Evolutionary conservation across 1,284 basidiomycete genomes (phyloP), one percentile per base, ranked within the genome.

Genomic region (Boletellus deceptivus): DNA sequence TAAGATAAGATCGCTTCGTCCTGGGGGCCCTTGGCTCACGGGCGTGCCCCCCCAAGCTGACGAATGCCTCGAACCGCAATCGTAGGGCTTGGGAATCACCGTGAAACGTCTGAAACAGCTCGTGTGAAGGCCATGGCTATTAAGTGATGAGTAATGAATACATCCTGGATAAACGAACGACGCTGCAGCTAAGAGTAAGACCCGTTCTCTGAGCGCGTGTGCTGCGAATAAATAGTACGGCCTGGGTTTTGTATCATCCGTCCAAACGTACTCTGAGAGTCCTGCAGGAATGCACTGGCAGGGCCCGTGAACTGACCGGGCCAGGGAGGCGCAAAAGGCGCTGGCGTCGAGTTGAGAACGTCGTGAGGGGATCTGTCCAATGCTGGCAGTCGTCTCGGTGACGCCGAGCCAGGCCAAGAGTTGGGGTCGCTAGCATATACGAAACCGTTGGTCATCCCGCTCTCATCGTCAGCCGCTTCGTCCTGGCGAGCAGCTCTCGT

Each of bases 221-320:
- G 70, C 55, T 78, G 78, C 34, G 79, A 78, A 62, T 82, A 82
- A 56, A 82, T 80, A 29, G 79, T 82, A 58, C 80, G 78, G 47
- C 80, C 79, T 3, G 75, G 71, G 53, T 78, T 77, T 59, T 74
- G 72, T 48, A 57, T 62, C 33, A 64, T 55, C 51, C 67, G 65
- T 29, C 62, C 62, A 57, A 66, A 70, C n/a, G 55, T 3, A 52
- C n/a, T 48, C 54, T 63, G 62, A 36, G 69, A 43, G 27, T 67
- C 65, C 36, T 72, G 73, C 31, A 78, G 61, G 51, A 77, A 75
- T 4, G 73, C 75, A 39, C 75, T 77, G 2, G 75, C 72, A 18
- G 77, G 72, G 13, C 76, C 76, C 4, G 72, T 72, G 46, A 70
- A 73, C 52, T 72, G 72, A 48, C 67, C 69, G 25, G 70, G 59